Evolutionary conservation across 371 early-diverging fungal species (phyloP).

Genomic region (Lichtheimia hyalospora): DNA sequence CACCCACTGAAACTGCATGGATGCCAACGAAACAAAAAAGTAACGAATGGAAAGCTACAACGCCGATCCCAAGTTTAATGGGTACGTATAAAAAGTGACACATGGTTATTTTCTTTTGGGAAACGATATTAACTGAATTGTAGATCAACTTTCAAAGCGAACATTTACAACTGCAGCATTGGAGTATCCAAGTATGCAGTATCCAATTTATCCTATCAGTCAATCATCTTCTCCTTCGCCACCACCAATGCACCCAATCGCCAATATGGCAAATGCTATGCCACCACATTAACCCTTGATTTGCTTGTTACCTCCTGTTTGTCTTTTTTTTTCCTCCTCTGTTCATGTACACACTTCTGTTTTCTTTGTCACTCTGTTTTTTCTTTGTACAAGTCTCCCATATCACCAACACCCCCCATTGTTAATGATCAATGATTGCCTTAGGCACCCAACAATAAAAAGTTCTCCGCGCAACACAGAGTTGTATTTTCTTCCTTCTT

Average conservation of each 20-base stretch:
- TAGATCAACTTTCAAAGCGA: conserved; percentile 31
- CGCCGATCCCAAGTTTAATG: conserved; percentile 40
- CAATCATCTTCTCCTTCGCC: background rate
- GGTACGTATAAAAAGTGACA: conserved; percentile 22
- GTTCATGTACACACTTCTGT: background rate
- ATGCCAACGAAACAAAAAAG: background rate
- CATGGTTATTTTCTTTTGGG: background rate
- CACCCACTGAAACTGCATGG: background rate
- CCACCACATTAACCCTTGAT: background rate
- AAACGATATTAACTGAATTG: background rate
- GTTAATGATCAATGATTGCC: too few relatives aligned
- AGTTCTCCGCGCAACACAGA: too few relatives aligned
- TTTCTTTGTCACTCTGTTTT: background rate
- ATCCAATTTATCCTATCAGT: conserved; percentile 24
- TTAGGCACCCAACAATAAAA: too few relatives aligned
- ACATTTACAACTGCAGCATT: conserved; percentile 23
- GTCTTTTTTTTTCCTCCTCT: background rate
- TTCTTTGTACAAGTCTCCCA: too few relatives aligned
- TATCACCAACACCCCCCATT: too few relatives aligned
- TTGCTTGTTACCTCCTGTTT: background rate
- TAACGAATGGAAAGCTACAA: conserved; percentile 21
- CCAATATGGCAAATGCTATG: background rate
- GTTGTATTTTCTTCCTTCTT: too few relatives aligned
- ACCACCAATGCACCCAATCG: conserved; percentile 2
- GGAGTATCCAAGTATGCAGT: conserved; percentile 8